Conservation (phyloP, 108 stramenopile genomes). For the Fragilariopsis cylindrus region DNA sequence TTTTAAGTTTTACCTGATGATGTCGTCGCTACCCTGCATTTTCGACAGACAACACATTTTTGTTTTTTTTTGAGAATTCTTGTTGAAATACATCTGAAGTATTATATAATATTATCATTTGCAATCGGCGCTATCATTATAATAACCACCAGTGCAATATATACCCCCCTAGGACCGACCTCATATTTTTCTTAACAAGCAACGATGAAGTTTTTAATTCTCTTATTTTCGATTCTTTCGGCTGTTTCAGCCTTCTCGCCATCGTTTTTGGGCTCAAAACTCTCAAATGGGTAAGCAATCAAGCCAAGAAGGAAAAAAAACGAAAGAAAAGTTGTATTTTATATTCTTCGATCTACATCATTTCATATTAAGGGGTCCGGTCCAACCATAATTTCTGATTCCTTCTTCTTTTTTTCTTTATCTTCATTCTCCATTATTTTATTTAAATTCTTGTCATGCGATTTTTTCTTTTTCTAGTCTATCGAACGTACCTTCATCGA, state of each 20-base stretch:
- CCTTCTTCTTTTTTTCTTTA: not conserved
- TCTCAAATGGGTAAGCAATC: slow-evolving; percentile 14
- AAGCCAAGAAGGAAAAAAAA: not conserved
- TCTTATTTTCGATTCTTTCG: slow-evolving; percentile 10
- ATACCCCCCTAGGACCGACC: not conserved
- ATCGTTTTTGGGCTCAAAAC: slow-evolving; percentile 5
- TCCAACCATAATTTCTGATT: not conserved
- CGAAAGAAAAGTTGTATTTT: not conserved
- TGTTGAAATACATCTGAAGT: too few species aligned
- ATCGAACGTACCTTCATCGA: not conserved
- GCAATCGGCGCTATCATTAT: not conserved
- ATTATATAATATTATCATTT: too few species aligned
- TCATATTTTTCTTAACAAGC: not conserved
- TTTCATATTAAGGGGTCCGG: not conserved
- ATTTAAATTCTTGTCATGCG: not conserved
- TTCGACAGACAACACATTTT: too few species aligned
- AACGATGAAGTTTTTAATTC: slow-evolving; percentile 8
- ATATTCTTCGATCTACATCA: not conserved
- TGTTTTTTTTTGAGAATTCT: too few species aligned
- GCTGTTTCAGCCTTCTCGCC: slow-evolving; percentile 17
- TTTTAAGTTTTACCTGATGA: too few species aligned
- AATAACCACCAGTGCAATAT: not conserved
- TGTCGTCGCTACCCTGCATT: too few species aligned
- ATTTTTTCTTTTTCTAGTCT: not conserved
- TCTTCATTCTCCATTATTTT: not conserved